Conservation (phyloP, 441 rosid species). For the Macaranga tanarius region DNA sequence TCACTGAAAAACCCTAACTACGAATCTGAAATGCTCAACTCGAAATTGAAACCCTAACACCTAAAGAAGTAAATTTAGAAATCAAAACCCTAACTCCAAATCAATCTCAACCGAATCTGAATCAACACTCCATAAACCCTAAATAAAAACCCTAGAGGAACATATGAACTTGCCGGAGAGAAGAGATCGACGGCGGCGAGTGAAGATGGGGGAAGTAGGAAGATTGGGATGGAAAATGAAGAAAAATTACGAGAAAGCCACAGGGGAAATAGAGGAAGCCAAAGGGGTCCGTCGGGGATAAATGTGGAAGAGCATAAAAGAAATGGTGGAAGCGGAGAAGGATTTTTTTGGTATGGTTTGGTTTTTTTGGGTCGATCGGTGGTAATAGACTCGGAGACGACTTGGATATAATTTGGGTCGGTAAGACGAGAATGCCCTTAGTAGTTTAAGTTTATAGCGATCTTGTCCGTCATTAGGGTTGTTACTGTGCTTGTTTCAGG, state of each 20-base stretch:
- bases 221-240: slow-evolving; percentile 25
- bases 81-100: slow-evolving; percentile 21
- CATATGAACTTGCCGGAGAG: slow-evolving; percentile 12
- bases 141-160: slow-evolving; percentile 27
- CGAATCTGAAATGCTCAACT: slow-evolving; percentile 7
- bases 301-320: slow-evolving; percentile 27
- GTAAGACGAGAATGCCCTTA: slow-evolving; percentile 12
- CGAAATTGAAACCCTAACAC: slow-evolving; percentile 15
- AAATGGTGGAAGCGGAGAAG: slow-evolving; percentile 9
- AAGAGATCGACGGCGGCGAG: slow-evolving; percentile 15
- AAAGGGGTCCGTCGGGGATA: slow-evolving; percentile 23
- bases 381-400: slow-evolving; percentile 21
- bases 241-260: slow-evolving; percentile 29
- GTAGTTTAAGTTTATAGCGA: neutral
- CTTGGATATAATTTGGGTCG: slow-evolving; percentile 17
- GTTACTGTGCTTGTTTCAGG: too few relatives aligned
- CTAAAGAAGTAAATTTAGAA: neutral
- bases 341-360: neutral
- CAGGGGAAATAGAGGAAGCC: neutral
- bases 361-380: slow-evolving; percentile 11
- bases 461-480: slow-evolving; percentile 7
- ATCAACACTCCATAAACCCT: slow-evolving; percentile 19
- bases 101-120: neutral
- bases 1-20: slow-evolving; percentile 31
- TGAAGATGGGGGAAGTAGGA: neutral